Evolutionary conservation across 306 rosid species (phyloP).

Genomic region (Begonia peltatifolia): DNA sequence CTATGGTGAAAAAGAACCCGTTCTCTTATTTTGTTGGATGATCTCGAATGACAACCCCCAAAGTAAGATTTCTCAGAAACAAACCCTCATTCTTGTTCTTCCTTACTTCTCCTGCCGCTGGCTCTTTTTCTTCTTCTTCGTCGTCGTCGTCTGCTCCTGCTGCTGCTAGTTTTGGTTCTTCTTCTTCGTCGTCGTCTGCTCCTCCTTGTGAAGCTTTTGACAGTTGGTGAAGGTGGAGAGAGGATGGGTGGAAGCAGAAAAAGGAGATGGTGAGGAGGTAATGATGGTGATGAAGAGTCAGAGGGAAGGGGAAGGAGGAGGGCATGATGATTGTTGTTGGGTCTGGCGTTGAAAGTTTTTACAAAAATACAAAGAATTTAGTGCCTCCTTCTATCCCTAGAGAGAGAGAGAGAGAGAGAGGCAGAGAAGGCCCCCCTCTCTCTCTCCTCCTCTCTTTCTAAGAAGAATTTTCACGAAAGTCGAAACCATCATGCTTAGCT

Average conservation of each 20-base stretch:
- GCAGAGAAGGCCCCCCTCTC: slow-evolving; percentile 17
- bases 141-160: too few relatives aligned
- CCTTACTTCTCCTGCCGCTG: not conserved
- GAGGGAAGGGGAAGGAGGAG: slow-evolving; percentile 14
- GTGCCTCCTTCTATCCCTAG: slow-evolving; percentile 22
- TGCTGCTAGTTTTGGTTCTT: too few relatives aligned
- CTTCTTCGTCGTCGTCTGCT: not conserved
- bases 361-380: slow-evolving; percentile 58
- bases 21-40: slow-evolving; percentile 1
- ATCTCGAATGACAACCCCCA: not conserved
- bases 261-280: slow-evolving; percentile 42
- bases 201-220: slow-evolving; percentile 4
- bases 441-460: too few relatives aligned
- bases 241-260: slow-evolving; percentile 21
- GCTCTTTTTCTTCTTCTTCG: too few relatives aligned
- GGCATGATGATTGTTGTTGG: slow-evolving; percentile 71
- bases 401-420: slow-evolving; percentile 13
- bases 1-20: slow-evolving; percentile 20
- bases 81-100: slow-evolving; percentile 7
- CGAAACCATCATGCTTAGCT: slow-evolving; percentile 11
- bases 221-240: slow-evolving; percentile 19
- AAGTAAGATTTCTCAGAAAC: slow-evolving; percentile 30
- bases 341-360: slow-evolving; percentile 35
- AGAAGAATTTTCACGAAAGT: slow-evolving; percentile 6
- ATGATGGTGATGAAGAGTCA: slow-evolving; percentile 48